Conservation (phyloP, 78 protist genomes). For the Dictyostelium capitatum region DNA sequence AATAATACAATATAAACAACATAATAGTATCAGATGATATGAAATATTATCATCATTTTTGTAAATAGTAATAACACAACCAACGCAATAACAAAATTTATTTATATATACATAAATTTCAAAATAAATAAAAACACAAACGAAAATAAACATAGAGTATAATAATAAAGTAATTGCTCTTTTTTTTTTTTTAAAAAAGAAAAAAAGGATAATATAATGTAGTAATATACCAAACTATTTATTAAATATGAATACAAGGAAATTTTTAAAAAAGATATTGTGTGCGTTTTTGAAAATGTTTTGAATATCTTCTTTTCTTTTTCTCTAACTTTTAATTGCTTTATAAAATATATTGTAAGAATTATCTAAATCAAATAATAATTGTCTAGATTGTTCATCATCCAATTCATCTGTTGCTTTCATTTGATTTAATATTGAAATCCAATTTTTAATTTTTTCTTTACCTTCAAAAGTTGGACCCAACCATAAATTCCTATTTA, state of each 20-base stretch:
- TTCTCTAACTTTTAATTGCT: slow-evolving; percentile 55
- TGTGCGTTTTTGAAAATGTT: not conserved
- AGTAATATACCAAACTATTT: not conserved
- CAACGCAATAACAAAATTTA: not conserved
- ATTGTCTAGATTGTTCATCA: slow-evolving; percentile 89
- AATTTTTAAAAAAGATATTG: not conserved
- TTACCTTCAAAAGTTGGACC: slow-evolving; percentile 88
- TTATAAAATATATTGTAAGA: slow-evolving; percentile 86
- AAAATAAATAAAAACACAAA: not conserved
- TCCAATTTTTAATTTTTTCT: slow-evolving; percentile 78
- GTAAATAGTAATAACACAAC: not conserved
- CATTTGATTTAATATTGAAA: slow-evolving; percentile 83
- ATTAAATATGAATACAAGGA: not conserved
- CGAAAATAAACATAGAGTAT: slow-evolving; percentile 5
- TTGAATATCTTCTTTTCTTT: not conserved
- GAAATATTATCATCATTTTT: not conserved
- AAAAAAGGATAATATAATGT: not conserved
- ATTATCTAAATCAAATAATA: slow-evolving; percentile 90
- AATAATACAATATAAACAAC: not conserved
- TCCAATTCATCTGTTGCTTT: slow-evolving; percentile 89
- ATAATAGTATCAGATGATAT: not conserved
- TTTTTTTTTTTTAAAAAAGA: not conserved
- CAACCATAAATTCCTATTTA: slow-evolving; percentile 77
- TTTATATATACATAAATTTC: not conserved
- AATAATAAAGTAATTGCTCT: not conserved